Percentiles rank a stretch among this genome's conserved stretches.
Evolutionary conservation across 1,139 yeast genomes (phyloP).

Genomic region (Lipomyces yarrowii): DNA sequence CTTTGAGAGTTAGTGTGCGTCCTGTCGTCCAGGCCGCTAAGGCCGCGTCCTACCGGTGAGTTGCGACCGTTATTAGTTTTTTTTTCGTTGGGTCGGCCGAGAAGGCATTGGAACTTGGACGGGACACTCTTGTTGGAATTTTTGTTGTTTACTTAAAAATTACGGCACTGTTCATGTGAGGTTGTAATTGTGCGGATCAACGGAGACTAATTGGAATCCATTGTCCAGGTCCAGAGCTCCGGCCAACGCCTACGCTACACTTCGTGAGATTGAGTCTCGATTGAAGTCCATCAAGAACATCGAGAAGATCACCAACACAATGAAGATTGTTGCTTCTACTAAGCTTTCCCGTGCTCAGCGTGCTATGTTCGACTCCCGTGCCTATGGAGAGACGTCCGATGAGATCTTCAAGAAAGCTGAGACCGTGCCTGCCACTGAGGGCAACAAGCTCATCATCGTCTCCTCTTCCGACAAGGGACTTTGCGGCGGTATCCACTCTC

Average conservation of each 20-base stretch:
- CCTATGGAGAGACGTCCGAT: conserved; percentile 76
- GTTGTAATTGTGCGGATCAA: background rate
- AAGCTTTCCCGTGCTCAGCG: conserved; percentile 94
- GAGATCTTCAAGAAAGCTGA: conserved; percentile 84
- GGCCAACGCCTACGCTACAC: conserved; percentile 62
- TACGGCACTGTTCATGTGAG: background rate
- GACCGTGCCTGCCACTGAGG: conserved; percentile 57
- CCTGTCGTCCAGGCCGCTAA: conserved; percentile 22
- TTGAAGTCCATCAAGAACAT: conserved; percentile 97
- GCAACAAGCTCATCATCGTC: conserved; percentile 75
- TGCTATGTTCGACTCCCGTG: conserved; percentile 89
- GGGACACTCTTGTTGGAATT: background rate
- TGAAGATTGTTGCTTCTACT: conserved; percentile 99
- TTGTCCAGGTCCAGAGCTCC: conserved; percentile 18
- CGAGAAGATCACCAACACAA: conserved; percentile 98
- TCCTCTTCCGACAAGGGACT: conserved; percentile 97
- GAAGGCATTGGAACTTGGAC: background rate
- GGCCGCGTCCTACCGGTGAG: conserved; percentile 15
- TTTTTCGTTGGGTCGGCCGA: background rate
- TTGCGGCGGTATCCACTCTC: conserved; percentile 98
- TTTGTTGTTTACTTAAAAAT: background rate
- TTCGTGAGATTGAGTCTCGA: conserved; percentile 98
- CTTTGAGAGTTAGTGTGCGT: conserved; percentile 26
- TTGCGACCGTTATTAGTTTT: background rate
- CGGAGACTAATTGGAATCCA: background rate